Evolutionary conservation across 139 green algal species (phyloP), one percentile per base, ranked within the genome.

Genomic region (Yamagishiella unicocca): DNA sequence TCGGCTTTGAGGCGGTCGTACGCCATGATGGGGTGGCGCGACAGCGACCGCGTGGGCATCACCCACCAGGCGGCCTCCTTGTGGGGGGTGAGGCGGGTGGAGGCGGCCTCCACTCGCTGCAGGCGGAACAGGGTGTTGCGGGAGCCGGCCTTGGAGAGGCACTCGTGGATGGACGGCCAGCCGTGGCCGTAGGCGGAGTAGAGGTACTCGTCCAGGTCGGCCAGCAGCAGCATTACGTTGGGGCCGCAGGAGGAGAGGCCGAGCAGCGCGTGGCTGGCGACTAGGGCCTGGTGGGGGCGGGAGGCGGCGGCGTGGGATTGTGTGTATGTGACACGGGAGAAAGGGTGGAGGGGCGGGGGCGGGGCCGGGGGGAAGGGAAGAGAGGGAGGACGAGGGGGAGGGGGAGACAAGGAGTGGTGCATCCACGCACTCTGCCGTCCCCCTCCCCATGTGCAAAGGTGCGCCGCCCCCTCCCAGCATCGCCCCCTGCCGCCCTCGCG

Each of bases 261-360:
- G 53, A 83, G 76, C 76, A 83, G 53, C 76, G 76, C 54, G 76
- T 83, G 76, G 54, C 54, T 71, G 21, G 76, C 53, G 3, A 72
- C 37, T 25, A 83, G 76, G 33, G 76, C 76, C 76, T 82, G 74
- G 33, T 33, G 33, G 64, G 64, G 64, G n/a, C n/a, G n/a, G n/a
- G n/a, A n/a, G n/a, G n/a, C n/a, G n/a, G n/a, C n/a, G n/a, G n/a
- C n/a, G n/a, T n/a, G n/a, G n/a, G n/a, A n/a, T n/a, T n/a, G n/a
- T n/a, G n/a, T n/a, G n/a, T n/a, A n/a, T n/a, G n/a, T n/a, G n/a
- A n/a, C n/a, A n/a, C n/a, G n/a, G n/a, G n/a, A n/a, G n/a, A n/a
- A n/a, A n/a, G n/a, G n/a, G n/a, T n/a, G n/a, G n/a, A n/a, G n/a
- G n/a, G n/a, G n/a, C n/a, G n/a, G n/a, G n/a, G n/a, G n/a, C n/a